phyloP scores from a whole-genome alignment of 2,329 filamentous ascomycete genomes.

The Aspergillus hiratsukae region DNA sequence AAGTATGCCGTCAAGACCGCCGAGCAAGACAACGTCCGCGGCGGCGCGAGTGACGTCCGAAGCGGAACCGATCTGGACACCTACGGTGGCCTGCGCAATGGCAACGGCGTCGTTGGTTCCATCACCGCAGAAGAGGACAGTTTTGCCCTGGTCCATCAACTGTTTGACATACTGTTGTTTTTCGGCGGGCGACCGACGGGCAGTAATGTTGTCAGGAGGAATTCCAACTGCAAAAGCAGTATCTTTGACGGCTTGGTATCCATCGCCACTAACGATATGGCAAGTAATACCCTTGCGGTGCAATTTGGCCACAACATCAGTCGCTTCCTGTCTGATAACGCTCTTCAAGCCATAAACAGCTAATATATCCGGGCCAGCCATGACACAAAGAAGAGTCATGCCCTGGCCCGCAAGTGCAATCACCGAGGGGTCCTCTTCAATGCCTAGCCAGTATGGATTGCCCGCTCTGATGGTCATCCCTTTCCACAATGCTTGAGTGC shows the following conservation, averaged over 20 bases:
- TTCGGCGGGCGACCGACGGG: constrained; percentile 48
- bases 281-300: constrained; percentile 45
- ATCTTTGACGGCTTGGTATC: constrained; percentile 44
- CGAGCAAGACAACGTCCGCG: constrained; percentile 66
- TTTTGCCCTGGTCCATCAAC: constrained; percentile 21
- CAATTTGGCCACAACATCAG: constrained; percentile 49
- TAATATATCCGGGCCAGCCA: not conserved
- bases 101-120: constrained; percentile 76
- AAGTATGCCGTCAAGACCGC: constrained; percentile 53
- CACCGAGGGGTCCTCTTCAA: too few relatives aligned
- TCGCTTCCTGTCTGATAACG: constrained; percentile 32
- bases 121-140: constrained; percentile 68
- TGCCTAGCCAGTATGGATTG: too few relatives aligned
- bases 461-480: too few relatives aligned
- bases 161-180: constrained; percentile 52
- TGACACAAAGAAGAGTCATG: too few relatives aligned
- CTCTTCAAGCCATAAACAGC: constrained; percentile 51
- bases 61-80: constrained; percentile 61
- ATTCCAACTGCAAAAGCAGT: constrained; percentile 46
- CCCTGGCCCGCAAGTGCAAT: too few relatives aligned
- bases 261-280: constrained; percentile 57
- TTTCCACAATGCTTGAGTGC: too few relatives aligned
- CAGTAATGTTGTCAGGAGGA: constrained; percentile 35
- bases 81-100: constrained; percentile 65
- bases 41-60: constrained; percentile 63